Evolutionary conservation across 202 grass and related monocot species (phyloP), one percentile per base, ranked within the genome.

Genomic region (Brachypodium distachyon): DNA sequence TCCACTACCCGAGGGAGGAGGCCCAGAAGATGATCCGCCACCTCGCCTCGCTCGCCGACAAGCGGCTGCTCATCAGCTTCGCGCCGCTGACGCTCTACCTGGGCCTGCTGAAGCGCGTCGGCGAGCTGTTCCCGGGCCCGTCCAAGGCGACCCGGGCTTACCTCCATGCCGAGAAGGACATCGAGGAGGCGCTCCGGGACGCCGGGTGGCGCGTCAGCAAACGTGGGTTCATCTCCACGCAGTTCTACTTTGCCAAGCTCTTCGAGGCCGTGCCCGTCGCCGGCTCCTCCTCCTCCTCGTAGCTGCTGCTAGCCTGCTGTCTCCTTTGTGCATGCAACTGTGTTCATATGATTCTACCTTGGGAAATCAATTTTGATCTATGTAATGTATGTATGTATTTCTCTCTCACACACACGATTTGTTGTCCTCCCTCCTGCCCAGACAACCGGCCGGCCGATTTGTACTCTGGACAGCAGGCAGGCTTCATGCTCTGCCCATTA

Each of bases 231-330:
- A 94, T 98, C 79, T 86, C 87, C 52, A 98, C 95, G 46, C 95
- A 94, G 84, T 98, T 98, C 83, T 98, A 98, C 87, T 98, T 98
- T 58, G 87, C 95, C 48, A 98, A 92, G 49, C 83, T 97, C 67
- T 67, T 84, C 29, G 91, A 97, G 52, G 91, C 94, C 22, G 89
- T 92, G 66, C 91, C 94, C 2, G 54, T 84, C 16, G 48, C 27
- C 22, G 77, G 61, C 10, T 1, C 4, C 65, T 69, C 65, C 65
- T 69, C 65, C 22, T 67, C 63, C 14, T 61, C 27, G 7, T 61
- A 61, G 57, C 57, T 1, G 12, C 6, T 52, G 5, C 32, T 41
- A 8, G 42, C 66, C 10, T 16, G 6, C 6, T 61, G n/a, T 39
- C 40, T 37, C 70, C 43, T 41, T 12, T 81, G 73, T 81, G 54